Base-by-base conservation (phyloP, 768 basidiomycete genomes). In the Rickenella mellea region DNA sequence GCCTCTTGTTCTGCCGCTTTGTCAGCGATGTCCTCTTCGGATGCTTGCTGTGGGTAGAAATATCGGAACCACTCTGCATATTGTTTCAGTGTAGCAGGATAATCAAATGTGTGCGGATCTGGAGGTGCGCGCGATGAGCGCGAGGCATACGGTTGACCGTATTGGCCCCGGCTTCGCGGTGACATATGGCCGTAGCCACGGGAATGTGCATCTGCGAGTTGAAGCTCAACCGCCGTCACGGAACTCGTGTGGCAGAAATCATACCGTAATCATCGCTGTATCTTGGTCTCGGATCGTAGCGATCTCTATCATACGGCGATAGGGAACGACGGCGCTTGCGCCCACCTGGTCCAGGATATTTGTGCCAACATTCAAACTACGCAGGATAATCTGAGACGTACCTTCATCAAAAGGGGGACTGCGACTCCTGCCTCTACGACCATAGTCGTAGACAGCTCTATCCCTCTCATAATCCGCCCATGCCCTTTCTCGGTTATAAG, bases 11-110 rank as follows among this genome's bases (percentile, higher is more conserved):
- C 86, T 11, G 85, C 84, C 39, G 78, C 82, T 54, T 87, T 87
- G 66, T 88, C 87, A 36, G 79, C 77, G 39, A 70, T 80, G 54
- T 92, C 88, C 62, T 91, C 89, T 47, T 89, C 84, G 6, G 70
- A 69, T 12, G 85, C 87, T 56, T 83, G 76, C 48, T 81, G 75
- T 6, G 86, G 81, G 52, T 74, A 81, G 48, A 64, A 77, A 55
- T 70, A 83, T 27, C 88, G 76, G 60, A 88, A 90, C 88, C 88
- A 90, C 51, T 90, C 87, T 2, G 84, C 84, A 49, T 80, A 90
- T 51, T 88, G 83, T 62, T 88, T 87, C 57, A 90, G 57, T 1
- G 79, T 73, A 5, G 83, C 84, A 26, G 86, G 83, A 54, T 82
- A 87, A 49, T 88, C 87, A 50, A 86, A 78, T 2, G 78, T 78